A percentile compares a stretch with the other conserved stretches of the same genome.
Conservation (phyloP, 176 grass and related monocot genomes). For the Juncus effusus region DNA sequence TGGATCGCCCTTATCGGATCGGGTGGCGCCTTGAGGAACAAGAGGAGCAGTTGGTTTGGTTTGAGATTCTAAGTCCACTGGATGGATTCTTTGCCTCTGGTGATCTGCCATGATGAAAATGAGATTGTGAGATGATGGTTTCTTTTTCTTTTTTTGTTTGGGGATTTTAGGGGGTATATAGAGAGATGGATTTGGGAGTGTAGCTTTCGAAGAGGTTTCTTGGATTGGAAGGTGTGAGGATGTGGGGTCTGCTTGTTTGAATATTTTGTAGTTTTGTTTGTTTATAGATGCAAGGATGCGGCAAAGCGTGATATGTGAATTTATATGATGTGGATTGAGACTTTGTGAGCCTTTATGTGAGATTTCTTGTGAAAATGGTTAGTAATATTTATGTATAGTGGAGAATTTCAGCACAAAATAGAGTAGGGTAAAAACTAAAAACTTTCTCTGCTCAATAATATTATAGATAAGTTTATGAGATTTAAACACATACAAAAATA, state of each 20-base stretch:
- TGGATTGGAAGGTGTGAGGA: neutral
- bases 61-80: conserved; percentile 62
- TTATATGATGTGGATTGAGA: neutral
- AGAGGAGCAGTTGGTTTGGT: conserved; percentile 41
- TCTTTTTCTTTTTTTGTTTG: conserved; percentile 25
- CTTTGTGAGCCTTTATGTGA: neutral
- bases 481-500: too few species aligned
- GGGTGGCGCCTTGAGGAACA: conserved; percentile 28
- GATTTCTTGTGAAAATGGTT: neutral
- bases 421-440: neutral
- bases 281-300: conserved; percentile 10
- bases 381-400: neutral
- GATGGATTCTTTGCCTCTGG: conserved; percentile 59
- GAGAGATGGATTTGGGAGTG: conserved; percentile 10
- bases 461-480: neutral
- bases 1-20: conserved; percentile 52
- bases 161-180: conserved; percentile 8
- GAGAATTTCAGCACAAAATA: too few species aligned
- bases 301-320: neutral
- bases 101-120: conserved; percentile 49
- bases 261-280: neutral
- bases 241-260: conserved; percentile 19
- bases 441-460: neutral
- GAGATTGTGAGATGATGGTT: neutral
- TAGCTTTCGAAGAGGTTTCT: conserved; percentile 20